A percentile compares a stretch with the other conserved stretches of the same genome.
Conservation (phyloP, 176 grass and related monocot genomes). For the Themeda triandra region DNA sequence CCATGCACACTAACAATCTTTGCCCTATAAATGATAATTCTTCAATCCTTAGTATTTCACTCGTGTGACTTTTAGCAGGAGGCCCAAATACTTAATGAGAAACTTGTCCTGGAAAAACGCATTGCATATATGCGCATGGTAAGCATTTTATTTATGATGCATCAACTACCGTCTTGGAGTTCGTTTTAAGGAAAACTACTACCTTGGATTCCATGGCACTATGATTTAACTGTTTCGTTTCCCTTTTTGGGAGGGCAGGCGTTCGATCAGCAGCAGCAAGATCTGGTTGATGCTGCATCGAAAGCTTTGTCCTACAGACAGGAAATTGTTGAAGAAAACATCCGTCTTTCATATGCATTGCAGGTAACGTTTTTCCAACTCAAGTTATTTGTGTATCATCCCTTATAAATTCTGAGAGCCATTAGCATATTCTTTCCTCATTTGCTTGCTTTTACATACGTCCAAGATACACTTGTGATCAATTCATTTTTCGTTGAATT, state of each 20-base stretch:
- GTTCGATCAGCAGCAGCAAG: conserved; percentile 96
- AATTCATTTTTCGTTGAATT: not conserved
- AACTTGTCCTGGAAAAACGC: conserved; percentile 82
- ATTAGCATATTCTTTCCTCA: not conserved
- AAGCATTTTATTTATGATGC: conserved; percentile 15
- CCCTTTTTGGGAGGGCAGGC: conserved; percentile 37
- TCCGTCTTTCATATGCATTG: conserved; percentile 83
- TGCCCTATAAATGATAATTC: not conserved
- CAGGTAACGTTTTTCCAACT: conserved; percentile 49
- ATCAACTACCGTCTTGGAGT: not conserved
- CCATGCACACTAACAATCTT: not conserved
- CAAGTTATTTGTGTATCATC: too few relatives aligned
- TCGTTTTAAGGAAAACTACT: not conserved
- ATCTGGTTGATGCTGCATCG: conserved; percentile 95
- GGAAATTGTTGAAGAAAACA: conserved; percentile 97
- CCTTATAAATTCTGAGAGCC: not conserved
- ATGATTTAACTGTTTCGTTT: not conserved
- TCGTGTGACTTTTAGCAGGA: conserved; percentile 47
- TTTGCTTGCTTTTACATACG: not conserved
- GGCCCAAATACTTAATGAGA: conserved; percentile 85
- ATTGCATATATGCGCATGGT: conserved; percentile 98
- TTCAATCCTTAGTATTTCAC: not conserved
- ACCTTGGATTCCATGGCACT: not conserved
- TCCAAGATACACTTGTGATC: not conserved
- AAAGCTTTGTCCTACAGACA: conserved; percentile 99